phyloP scores from a whole-genome alignment of 2,329 filamentous ascomycete species.

The Colletotrichum cordylinicola region DNA sequence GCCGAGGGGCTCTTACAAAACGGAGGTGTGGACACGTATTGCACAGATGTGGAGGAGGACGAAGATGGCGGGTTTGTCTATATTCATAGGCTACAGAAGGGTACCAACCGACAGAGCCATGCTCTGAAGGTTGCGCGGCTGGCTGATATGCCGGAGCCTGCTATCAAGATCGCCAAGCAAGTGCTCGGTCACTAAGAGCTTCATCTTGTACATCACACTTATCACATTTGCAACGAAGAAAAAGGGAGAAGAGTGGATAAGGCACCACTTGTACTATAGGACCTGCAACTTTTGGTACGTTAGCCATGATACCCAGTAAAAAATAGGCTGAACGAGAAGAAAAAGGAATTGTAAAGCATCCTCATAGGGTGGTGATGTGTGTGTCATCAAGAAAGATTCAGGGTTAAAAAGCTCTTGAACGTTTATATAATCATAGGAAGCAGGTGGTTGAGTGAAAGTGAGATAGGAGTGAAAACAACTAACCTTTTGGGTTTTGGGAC shows the following conservation, averaged over 20 bases:
- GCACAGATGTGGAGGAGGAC: slow-evolving; percentile 87
- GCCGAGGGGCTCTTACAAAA: slow-evolving; percentile 49
- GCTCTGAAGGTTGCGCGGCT: slow-evolving; percentile 92
- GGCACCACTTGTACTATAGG: background rate
- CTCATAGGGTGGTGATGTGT: slow-evolving; percentile 66
- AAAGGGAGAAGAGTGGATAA: background rate
- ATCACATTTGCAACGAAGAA: background rate
- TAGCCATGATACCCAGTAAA: slow-evolving; percentile 43
- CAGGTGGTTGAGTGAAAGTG: background rate
- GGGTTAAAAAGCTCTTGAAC: slow-evolving; percentile 74
- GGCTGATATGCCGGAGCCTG: slow-evolving; percentile 79
- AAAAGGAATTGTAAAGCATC: slow-evolving; percentile 32
- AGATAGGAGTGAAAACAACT: slow-evolving; percentile 35
- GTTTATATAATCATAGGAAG: slow-evolving; percentile 62
- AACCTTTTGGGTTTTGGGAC: slow-evolving; percentile 42
- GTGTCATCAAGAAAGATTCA: slow-evolving; percentile 64
- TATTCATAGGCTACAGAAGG: slow-evolving; percentile 79
- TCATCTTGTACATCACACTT: background rate
- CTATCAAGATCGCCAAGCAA: slow-evolving; percentile 69
- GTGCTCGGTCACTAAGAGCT: slow-evolving; percentile 47
- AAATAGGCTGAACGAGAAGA: slow-evolving; percentile 25
- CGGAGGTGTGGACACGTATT: slow-evolving; percentile 72
- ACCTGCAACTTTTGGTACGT: slow-evolving; percentile 27
- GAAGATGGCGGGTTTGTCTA: slow-evolving; percentile 78
- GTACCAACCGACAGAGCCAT: slow-evolving; percentile 87